phyloP scores from a whole-genome alignment of 768 basidiomycete species.

The Podaxis pistillaris region DNA sequence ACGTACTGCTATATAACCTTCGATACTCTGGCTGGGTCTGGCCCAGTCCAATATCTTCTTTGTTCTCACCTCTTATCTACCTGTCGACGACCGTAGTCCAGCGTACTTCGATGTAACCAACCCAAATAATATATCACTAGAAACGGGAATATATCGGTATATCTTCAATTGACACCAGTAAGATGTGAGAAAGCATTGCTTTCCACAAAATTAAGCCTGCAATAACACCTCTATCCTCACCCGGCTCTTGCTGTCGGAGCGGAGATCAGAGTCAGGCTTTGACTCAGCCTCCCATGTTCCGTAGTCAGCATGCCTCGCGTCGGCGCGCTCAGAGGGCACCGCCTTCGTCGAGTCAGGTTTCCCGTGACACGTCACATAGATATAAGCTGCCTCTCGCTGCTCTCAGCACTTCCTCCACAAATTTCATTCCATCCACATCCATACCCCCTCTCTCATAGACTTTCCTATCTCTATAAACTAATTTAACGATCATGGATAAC shows the following conservation, averaged over 20 bases:
- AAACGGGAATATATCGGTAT: not conserved
- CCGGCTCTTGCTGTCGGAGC: not conserved
- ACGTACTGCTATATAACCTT: not conserved
- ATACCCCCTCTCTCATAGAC: slow-evolving; percentile 13
- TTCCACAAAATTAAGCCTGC: not conserved
- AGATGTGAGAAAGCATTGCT: not conserved
- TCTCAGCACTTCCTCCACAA: slow-evolving; percentile 9
- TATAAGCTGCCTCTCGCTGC: slow-evolving; percentile 16
- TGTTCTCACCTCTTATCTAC: not conserved
- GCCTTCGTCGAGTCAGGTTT: slow-evolving; percentile 17
- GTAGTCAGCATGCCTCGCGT: not conserved
- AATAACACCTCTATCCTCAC: too few species aligned
- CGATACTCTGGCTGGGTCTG: not conserved
- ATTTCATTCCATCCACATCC: slow-evolving; percentile 19
- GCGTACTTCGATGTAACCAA: not conserved
- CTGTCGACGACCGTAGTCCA: not conserved
- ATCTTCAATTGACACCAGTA: not conserved
- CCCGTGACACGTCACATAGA: slow-evolving; percentile 16
- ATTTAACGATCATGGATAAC: slow-evolving; percentile 40
- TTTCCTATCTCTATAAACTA: slow-evolving; percentile 5
- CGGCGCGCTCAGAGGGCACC: not conserved
- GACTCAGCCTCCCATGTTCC: not conserved
- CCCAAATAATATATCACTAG: not conserved
- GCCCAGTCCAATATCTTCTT: not conserved
- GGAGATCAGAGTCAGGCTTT: not conserved